Evolutionary conservation across 805 yeast genomes (phyloP), one percentile per base, ranked within the genome.

Genomic region (Lipomyces sp.): DNA sequence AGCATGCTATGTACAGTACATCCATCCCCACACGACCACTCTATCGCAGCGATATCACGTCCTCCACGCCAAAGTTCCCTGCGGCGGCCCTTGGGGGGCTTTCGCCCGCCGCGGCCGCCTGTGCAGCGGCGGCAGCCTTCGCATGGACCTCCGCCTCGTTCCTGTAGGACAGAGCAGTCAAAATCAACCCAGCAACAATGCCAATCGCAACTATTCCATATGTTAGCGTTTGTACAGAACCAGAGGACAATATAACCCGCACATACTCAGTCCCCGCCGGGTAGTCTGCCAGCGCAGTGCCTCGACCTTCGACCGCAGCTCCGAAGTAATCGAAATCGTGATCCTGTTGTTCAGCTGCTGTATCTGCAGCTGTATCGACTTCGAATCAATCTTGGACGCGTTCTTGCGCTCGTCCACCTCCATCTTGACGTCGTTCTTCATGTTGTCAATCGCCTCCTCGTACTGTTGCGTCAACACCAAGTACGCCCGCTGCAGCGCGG

Each of bases 211-310:
- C 57, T 52, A 31, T 16, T 11, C n/a, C n/a, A n/a, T n/a, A 13
- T 16, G 28, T 8, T n/a, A 11, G 23, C 28, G 37, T 5, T n/a
- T 10, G n/a, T 16, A 29, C 19, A 38, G 14, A 29, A 13, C 6
- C 3, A 34, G 24, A 32, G 18, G n/a, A 22, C 6, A 16, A 40
- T 14, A 10, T 8, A 28, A 16, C 33, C 19, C 24, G 19, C 31
- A 51, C 55, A 41, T 73, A 52, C 51, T 39, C 31, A 93, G 71
- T 8, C 97, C 97, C 65, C 93, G 79, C 49, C 96, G 75, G 1
- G 96, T 89, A 39, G 91, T 80, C 63, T 87, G 88, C 98, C 98
- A 91, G 61, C 98, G 75, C 54, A 91, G 74, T 51, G 83, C 80
- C 68, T 91, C 98, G 50, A 88, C 86, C 49, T 88, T 93, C 0